Percentiles rank a stretch among this genome's conserved stretches.
phyloP scores from a whole-genome alignment of 805 yeast species.

The Zygotorulaspora florentina region DNA sequence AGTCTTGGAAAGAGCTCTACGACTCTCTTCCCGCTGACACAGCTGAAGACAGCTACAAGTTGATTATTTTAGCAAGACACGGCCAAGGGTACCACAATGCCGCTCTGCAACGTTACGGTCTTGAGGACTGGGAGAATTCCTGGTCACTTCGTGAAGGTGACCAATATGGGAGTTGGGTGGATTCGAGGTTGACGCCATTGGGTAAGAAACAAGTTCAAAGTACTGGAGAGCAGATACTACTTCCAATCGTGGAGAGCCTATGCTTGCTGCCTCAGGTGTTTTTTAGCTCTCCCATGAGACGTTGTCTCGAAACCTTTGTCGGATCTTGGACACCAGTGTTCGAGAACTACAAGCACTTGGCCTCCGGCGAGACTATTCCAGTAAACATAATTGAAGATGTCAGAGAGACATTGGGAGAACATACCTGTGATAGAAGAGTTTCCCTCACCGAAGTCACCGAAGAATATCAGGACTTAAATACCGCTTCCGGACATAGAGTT shows the following conservation, averaged over 20 bases:
- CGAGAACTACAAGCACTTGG: conserved; percentile 31
- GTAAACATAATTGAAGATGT: conserved; percentile 42
- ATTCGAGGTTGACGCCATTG: conserved; percentile 52
- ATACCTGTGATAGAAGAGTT: conserved; percentile 55
- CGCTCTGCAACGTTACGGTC: conserved; percentile 51
- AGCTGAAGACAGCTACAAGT: conserved; percentile 17
- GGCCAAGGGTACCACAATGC: conserved; percentile 68
- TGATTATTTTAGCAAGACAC: conserved; percentile 43
- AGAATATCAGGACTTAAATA: conserved; percentile 19
- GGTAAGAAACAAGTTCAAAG: conserved; percentile 56
- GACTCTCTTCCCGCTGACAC: conserved; percentile 23
- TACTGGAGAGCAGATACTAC: conserved; percentile 29
- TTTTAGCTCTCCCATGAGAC: conserved; percentile 60
- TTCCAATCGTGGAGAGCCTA: conserved; percentile 33
- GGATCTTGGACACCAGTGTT: conserved; percentile 51
- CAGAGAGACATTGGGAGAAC: conserved; percentile 59
- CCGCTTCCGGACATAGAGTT: conserved; percentile 35
- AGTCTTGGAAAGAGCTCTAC: conserved; percentile 21
- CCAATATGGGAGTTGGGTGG: conserved; percentile 47
- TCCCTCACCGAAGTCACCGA: conserved; percentile 16
- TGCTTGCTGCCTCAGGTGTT: conserved; percentile 54
- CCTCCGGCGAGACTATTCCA: conserved; percentile 5
- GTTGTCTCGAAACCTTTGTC: conserved; percentile 55
- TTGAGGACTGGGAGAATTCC: conserved; percentile 51
- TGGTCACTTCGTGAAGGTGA: conserved; percentile 52